phyloP scores from a whole-genome alignment of 176 grass and related monocot genomes.

The Oryza meridionalis region DNA sequence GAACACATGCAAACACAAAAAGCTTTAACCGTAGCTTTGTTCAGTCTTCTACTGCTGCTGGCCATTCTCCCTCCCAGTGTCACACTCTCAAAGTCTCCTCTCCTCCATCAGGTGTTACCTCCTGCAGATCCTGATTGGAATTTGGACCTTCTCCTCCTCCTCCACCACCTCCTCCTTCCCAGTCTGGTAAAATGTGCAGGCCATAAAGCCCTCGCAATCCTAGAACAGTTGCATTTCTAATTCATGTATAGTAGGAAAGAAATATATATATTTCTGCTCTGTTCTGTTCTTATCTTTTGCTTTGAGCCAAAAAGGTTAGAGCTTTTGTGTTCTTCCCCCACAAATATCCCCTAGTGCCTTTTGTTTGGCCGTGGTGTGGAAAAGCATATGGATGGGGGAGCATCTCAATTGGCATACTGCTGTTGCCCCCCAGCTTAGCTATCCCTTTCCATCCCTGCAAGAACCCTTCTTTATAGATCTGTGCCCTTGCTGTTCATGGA shows the following conservation, averaged over 20 bases:
- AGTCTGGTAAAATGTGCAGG: slow-evolving; percentile 40
- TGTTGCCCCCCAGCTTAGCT: background rate
- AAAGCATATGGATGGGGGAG: slow-evolving; percentile 11
- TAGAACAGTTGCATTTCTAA: slow-evolving; percentile 1
- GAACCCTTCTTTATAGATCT: slow-evolving; percentile 45
- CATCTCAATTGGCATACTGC: slow-evolving; percentile 35
- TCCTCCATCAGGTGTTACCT: slow-evolving; percentile 12
- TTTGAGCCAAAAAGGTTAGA: slow-evolving; percentile 13
- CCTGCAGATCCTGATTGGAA: slow-evolving; percentile 51
- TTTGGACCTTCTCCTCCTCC: slow-evolving; percentile 33
- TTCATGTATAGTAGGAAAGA: slow-evolving; percentile 31
- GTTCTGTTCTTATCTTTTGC: background rate
- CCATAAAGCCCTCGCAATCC: background rate
- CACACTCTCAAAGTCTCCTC: slow-evolving; percentile 35
- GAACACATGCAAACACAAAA: slow-evolving; percentile 27
- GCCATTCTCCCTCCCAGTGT: slow-evolving; percentile 10
- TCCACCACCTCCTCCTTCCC: background rate
- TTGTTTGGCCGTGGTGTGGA: slow-evolving; percentile 26
- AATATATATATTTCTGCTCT: background rate
- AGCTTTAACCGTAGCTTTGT: background rate
- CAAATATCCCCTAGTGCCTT: slow-evolving; percentile 21
- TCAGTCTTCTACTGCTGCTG: slow-evolving; percentile 21
- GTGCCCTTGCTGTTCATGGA: slow-evolving; percentile 46
- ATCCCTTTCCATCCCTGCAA: slow-evolving; percentile 39
- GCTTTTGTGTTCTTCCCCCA: slow-evolving; percentile 51